Evolutionary conservation across 2,329 filamentous ascomycete species (phyloP), one percentile per base, ranked within the genome.

Genomic region (Truncatella angustata): DNA sequence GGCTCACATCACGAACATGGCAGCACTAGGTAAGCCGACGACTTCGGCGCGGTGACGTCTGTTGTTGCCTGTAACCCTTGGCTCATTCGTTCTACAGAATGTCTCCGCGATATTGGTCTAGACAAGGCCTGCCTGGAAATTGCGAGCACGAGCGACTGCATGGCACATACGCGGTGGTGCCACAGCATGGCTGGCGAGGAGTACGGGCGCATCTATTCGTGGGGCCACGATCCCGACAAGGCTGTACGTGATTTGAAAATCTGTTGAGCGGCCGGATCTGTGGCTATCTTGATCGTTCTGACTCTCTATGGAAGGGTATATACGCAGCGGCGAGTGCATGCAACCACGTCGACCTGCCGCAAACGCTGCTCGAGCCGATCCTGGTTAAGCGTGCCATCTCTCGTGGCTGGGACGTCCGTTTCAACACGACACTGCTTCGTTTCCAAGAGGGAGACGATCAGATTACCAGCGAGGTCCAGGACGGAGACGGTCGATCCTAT

Each of bases 1-100:
- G 23, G 82, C 81, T 0, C 82, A 85, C 60, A 81, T 84, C 51
- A 83, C 78, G 39, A 86, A 84, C 60, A 78, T 78, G 64, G 80
- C 79, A 0, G 79, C 79, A 0, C 61, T 80, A 16, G 71, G 72
- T 73, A 60, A 32, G 60, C 40, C n/a, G n/a, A n/a, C n/a, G n/a
- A n/a, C n/a, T n/a, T n/a, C n/a, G n/a, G n/a, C n/a, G n/a, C n/a
- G n/a, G n/a, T n/a, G n/a, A n/a, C n/a, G n/a, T n/a, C n/a, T n/a
- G n/a, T n/a, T n/a, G n/a, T n/a, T n/a, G n/a, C n/a, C n/a, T n/a
- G n/a, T n/a, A n/a, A n/a, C n/a, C n/a, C n/a, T n/a, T n/a, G n/a
- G n/a, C n/a, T n/a, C n/a, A 26, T 9, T 9, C n/a, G 6, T 20
- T 20, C n/a, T n/a, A 4, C 12, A 70, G 82, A 81, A 57, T 80